Percentiles rank a stretch among this genome's conserved stretches.
Conservation (phyloP, 2,329 filamentous ascomycete species). For the Aplosporella prunicola region DNA sequence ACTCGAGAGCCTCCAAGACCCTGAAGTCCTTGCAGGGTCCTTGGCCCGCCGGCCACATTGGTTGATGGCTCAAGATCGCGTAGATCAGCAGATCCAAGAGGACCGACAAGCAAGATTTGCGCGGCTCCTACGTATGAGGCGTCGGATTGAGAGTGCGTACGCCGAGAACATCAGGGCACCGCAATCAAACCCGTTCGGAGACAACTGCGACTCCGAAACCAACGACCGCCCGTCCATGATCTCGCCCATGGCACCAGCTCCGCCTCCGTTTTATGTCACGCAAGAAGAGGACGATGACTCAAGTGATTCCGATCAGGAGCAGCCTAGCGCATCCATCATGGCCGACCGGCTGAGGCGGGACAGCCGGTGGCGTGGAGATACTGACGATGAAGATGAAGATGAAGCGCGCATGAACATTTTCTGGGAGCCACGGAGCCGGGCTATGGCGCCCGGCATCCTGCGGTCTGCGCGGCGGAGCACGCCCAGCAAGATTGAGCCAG, state of each 20-base stretch:
- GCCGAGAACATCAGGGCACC: no score
- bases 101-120: conserved; percentile 7
- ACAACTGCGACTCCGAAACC: conserved; percentile 8
- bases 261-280: conserved; percentile 27
- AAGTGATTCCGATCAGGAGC: conserved; percentile 24
- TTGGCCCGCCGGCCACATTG: conserved; percentile 14
- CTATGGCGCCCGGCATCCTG: conserved; percentile 3
- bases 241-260: conserved; percentile 6
- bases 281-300: conserved; percentile 21
- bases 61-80: conserved; percentile 3
- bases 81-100: conserved; percentile 4
- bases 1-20: conserved; percentile 26
- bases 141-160: conserved; percentile 8
- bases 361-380: conserved; percentile 26
- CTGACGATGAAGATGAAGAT: conserved; percentile 29
- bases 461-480: conserved; percentile 21
- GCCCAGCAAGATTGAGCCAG: conserved; percentile 27
- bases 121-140: conserved; percentile 8
- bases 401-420: conserved; percentile 24
- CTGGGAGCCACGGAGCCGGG: conserved; percentile 26
- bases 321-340: conserved; percentile 29
- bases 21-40: conserved; percentile 16
- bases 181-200: neutral
- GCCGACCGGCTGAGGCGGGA: conserved; percentile 31
- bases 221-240: conserved; percentile 2